These are phyloP conservation scores for Betula pendula DNA, from an alignment of 306 rosid genomes.

Conservation along the genomic window DNA sequence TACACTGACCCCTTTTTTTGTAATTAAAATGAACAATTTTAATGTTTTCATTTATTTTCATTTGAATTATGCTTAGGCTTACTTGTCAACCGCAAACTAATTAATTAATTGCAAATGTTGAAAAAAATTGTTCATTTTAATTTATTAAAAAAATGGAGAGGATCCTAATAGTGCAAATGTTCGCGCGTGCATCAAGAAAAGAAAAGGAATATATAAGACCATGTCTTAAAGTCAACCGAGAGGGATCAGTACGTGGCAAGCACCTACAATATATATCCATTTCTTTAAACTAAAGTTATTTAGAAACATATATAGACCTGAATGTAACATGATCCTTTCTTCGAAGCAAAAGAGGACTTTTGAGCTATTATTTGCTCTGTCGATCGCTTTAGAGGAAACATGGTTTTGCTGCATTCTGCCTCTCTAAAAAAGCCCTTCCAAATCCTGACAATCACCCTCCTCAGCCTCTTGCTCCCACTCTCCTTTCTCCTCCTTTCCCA, in stretches of 20 bases:
- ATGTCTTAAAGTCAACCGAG: slow-evolving; percentile 41
- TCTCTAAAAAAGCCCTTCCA: slow-evolving; percentile 48
- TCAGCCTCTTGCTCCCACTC: slow-evolving; percentile 67
- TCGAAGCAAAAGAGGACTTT: slow-evolving; percentile 22
- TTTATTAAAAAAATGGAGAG: too few relatives aligned
- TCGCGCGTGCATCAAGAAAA: too few relatives aligned
- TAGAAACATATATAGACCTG: slow-evolving; percentile 28
- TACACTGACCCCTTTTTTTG: too few relatives aligned
- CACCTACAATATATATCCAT: slow-evolving; percentile 40
- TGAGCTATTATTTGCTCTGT: background rate
- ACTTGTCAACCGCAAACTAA: background rate
- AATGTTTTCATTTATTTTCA: too few relatives aligned
- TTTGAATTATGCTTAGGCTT: background rate
- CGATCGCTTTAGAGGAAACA: slow-evolving; percentile 18
- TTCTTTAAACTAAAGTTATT: slow-evolving; percentile 20
- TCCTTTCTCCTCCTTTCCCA: slow-evolving; percentile 78
- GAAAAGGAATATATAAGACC: slow-evolving; percentile 1
- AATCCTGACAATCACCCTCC: slow-evolving; percentile 55
- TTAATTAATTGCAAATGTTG: too few relatives aligned
- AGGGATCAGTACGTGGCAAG: slow-evolving; percentile 55
- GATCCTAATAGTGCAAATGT: too few relatives aligned
- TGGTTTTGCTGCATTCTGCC: slow-evolving; percentile 33
- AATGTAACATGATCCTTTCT: slow-evolving; percentile 28
- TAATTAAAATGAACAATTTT: too few relatives aligned
- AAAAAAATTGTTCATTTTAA: too few relatives aligned